Evolutionary conservation across 257 asterid species (phyloP).

Genomic region (Verbascum thapsus): DNA sequence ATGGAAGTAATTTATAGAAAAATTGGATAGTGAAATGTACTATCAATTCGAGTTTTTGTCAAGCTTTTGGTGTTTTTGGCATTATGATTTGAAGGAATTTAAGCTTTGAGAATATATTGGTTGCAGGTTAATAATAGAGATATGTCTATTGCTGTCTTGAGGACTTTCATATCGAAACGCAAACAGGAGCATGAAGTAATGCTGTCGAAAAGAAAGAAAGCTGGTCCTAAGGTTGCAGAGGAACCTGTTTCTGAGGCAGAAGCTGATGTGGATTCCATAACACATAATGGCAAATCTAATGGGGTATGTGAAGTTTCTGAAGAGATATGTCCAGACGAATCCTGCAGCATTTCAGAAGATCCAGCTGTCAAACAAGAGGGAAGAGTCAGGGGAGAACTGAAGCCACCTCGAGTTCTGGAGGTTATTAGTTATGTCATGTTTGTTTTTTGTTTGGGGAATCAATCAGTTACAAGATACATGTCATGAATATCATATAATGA

Average conservation of each 20-base stretch:
- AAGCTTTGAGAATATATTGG: constrained; percentile 31
- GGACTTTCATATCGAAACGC: constrained; percentile 70
- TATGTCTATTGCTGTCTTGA: constrained; percentile 92
- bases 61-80: constrained; percentile 17
- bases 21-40: neutral
- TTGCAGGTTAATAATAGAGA: constrained; percentile 92
- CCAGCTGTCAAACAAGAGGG: constrained; percentile 27
- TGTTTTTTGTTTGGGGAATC: too few species aligned
- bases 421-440: constrained; percentile 29
- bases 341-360: constrained; percentile 36
- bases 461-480: too few species aligned
- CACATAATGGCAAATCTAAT: constrained; percentile 31
- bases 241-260: constrained; percentile 33
- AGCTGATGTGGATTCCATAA: constrained; percentile 24
- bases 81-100: neutral
- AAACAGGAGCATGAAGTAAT: constrained; percentile 66
- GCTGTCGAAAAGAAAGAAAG: constrained; percentile 52
- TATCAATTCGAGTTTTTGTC: neutral
- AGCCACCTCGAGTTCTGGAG: constrained; percentile 67
- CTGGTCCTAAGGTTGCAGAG: constrained; percentile 42
- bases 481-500: too few species aligned
- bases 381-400: constrained; percentile 44
- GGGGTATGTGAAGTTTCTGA: constrained; percentile 37
- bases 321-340: constrained; percentile 35
- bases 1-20: too few species aligned